phyloP scores from a whole-genome alignment of 306 rosid genomes.

The Cucumis melo region DNA sequence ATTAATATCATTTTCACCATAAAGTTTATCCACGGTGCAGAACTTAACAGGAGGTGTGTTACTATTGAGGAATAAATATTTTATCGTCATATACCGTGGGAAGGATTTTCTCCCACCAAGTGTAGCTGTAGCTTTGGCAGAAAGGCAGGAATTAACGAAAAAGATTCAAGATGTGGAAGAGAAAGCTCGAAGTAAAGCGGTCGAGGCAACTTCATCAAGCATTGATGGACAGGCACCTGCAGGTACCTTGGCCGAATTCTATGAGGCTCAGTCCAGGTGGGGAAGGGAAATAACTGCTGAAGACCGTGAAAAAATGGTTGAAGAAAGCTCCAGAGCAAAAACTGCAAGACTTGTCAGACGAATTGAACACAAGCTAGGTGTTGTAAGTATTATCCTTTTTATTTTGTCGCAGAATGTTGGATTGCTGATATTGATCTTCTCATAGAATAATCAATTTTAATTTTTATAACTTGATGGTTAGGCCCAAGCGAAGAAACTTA shows the following conservation, averaged over 20 bases:
- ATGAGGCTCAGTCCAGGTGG: constrained; percentile 75
- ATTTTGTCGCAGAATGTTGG: constrained; percentile 8
- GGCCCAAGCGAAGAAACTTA: constrained; percentile 69
- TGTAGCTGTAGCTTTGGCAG: constrained; percentile 62
- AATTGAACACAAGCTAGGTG: constrained; percentile 52
- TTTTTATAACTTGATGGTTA: constrained; percentile 25
- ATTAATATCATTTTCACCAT: not conserved
- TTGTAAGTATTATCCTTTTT: constrained; percentile 37
- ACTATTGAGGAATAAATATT: constrained; percentile 77
- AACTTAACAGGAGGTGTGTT: constrained; percentile 82
- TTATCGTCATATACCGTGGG: constrained; percentile 83
- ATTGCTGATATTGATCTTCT: constrained; percentile 13
- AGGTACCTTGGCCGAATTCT: constrained; percentile 74
- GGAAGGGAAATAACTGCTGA: constrained; percentile 63
- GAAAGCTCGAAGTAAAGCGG: constrained; percentile 32
- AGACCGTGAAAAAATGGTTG: constrained; percentile 64
- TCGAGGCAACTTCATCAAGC: constrained; percentile 21
- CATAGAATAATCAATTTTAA: not conserved
- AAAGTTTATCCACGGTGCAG: constrained; percentile 33
- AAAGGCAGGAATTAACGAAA: constrained; percentile 64
- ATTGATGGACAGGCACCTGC: constrained; percentile 53
- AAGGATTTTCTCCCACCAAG: constrained; percentile 83
- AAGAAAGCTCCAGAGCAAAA: constrained; percentile 58
- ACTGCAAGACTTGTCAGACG: constrained; percentile 42
- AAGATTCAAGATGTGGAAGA: constrained; percentile 73